These are phyloP conservation scores for Yamadazyma pseudoaaseri DNA, from an alignment of 1,139 yeast genomes.

Conservation along the genomic window DNA sequence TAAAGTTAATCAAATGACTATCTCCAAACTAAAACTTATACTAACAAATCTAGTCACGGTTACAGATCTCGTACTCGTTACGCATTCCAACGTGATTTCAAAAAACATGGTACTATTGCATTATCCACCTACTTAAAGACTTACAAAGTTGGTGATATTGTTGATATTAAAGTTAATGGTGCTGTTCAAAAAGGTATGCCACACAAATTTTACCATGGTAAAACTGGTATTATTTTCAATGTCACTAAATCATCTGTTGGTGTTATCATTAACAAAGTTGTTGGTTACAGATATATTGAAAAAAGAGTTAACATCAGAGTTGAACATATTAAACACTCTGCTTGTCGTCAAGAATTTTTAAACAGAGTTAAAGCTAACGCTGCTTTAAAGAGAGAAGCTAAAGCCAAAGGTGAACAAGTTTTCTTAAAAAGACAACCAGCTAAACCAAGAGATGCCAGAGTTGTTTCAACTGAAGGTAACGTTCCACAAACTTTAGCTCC, in stretches of 20 bases:
- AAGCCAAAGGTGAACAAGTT: conserved; percentile 88
- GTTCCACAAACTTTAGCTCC: conserved; percentile 98
- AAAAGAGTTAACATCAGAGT: conserved; percentile 98
- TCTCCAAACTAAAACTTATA: background rate
- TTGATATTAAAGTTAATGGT: conserved; percentile 99
- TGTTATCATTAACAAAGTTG: conserved; percentile 96
- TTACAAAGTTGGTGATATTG: conserved; percentile 99
- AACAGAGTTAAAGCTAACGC: conserved; percentile 98
- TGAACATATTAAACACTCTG: conserved; percentile 99
- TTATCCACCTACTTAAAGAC: conserved; percentile 95
- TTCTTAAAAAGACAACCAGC: conserved; percentile 98
- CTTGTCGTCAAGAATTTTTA: conserved; percentile 98
- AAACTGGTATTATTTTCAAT: conserved; percentile 98
- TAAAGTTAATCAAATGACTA: background rate
- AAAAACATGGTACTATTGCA: conserved; percentile 94
- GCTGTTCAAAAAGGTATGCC: conserved; percentile 99
- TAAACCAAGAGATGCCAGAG: conserved; percentile 91
- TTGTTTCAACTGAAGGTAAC: conserved; percentile 74
- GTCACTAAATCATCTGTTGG: conserved; percentile 98
- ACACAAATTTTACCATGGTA: conserved; percentile 99
- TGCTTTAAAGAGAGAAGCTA: conserved; percentile 90
- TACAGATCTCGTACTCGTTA: conserved; percentile 99
- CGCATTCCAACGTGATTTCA: conserved; percentile 99
- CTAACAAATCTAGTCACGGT: conserved; percentile 58
- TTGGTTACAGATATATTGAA: conserved; percentile 98